Evolutionary conservation across 2,329 filamentous ascomycete species (phyloP).

Genomic region (Diaporthe longicolla): DNA sequence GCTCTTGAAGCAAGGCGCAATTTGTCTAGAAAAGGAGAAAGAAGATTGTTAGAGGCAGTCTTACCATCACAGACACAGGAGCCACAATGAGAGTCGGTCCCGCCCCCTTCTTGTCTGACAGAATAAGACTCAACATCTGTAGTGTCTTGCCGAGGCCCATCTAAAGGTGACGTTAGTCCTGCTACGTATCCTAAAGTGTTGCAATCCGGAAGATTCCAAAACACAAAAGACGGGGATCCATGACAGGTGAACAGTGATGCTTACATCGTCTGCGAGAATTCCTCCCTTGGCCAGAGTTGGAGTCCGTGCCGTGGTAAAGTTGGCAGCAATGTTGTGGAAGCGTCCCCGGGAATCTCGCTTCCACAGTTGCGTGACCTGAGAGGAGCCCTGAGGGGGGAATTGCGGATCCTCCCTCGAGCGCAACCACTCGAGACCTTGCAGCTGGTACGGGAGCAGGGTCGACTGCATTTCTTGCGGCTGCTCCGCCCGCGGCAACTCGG

Average conservation of each 20-base stretch:
- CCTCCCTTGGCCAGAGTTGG: constrained; percentile 83
- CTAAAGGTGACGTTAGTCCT: no score
- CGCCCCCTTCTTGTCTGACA: constrained; percentile 68
- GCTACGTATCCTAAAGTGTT: no score
- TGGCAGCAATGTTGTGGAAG: constrained; percentile 80
- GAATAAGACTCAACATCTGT: constrained; percentile 84
- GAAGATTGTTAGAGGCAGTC: neutral
- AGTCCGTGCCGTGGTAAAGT: constrained; percentile 70
- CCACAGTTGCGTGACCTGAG: constrained; percentile 83
- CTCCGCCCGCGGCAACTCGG: constrained; percentile 78
- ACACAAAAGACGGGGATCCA: no score
- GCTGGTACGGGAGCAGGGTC: constrained; percentile 83
- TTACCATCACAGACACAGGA: constrained; percentile 82
- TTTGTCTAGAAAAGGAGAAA: neutral
- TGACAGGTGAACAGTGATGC: no score
- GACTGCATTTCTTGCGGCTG: constrained; percentile 78
- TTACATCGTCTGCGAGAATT: constrained; percentile 83
- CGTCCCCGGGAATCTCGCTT: constrained; percentile 63
- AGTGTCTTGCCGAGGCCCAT: constrained; percentile 95
- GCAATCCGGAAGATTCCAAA: no score
- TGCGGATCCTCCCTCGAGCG: constrained; percentile 79
- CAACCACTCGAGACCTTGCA: constrained; percentile 87
- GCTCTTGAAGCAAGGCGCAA: neutral
- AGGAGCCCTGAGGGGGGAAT: constrained; percentile 70
- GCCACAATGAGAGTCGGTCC: constrained; percentile 84